Evolutionary conservation across 2,329 filamentous ascomycete species (phyloP), one percentile per base, ranked within the genome.

Genomic region (Apiospora phragmitis): DNA sequence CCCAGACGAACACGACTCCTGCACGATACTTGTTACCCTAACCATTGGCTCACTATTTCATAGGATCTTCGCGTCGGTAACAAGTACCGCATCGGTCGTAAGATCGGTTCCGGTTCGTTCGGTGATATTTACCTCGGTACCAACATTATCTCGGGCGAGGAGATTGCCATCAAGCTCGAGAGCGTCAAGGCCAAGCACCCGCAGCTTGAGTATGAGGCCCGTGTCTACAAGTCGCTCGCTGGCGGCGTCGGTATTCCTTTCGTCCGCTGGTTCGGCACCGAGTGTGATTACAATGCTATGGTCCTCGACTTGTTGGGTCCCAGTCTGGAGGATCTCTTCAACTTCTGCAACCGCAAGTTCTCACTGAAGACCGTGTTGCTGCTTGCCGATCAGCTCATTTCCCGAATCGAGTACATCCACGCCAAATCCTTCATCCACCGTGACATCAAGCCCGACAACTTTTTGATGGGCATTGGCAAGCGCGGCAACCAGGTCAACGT

Each of bases 221-320:
- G 95, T 77, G 95, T 98, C 78, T 95, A 92, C 85, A 92, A 92
- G 84, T 92, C 90, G 32, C 93, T 99, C 68, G 96, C 96, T 70
- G 96, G 96, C 76, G 96, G 96, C 82, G 96, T 98, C 77, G 96
- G 96, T 72, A 99, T 99, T 75, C 96, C 96, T 66, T 98, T 98
- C 80, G 96, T 99, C 80, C 94, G 95, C 85, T 99, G 96, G 96
- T 99, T 98, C 84, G 96, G 96, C 77, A 98, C 95, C 72, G 96
- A 99, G 85, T 98, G 95, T 84, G 96, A 98, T 86, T 98, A 99
- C 91, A 98, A 99, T 85, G 96, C 96, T 82, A 98, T 99, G 96
- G 96, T 99, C 68, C 91, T 98, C 75, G 96, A 99, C 80, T 91
- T 99, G 35, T 93, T 99, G 71, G 96, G 96, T 49, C 96, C 96